Conservation (phyloP, 2,329 filamentous ascomycete genomes). For the Aspergillus arachidicola region DNA sequence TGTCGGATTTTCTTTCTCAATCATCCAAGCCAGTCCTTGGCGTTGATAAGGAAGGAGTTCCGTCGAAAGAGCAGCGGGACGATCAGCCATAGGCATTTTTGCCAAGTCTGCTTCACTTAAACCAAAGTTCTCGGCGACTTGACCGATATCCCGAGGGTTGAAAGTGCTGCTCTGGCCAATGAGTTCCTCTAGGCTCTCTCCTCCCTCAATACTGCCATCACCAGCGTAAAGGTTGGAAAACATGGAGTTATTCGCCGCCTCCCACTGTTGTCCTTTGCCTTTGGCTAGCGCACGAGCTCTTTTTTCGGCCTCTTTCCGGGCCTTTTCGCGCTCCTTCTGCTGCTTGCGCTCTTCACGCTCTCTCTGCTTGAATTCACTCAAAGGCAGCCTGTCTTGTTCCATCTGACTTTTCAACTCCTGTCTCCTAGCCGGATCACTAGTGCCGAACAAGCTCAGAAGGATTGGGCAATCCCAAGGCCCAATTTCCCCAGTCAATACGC, state of each 20-base stretch:
- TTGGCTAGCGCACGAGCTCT: constrained; percentile 29
- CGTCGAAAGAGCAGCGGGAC: constrained; percentile 67
- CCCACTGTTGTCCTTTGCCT: constrained; percentile 29
- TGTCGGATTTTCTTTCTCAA: constrained; percentile 70
- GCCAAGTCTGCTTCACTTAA: constrained; percentile 70
- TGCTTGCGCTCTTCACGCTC: constrained; percentile 51
- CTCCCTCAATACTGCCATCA: constrained; percentile 26
- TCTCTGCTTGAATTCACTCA: constrained; percentile 54
- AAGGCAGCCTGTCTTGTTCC: constrained; percentile 65
- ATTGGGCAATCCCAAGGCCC: constrained; percentile 72
- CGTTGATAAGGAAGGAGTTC: constrained; percentile 76
- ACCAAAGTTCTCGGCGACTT: constrained; percentile 70
- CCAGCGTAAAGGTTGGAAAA: constrained; percentile 42
- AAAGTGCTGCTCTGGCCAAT: constrained; percentile 68
- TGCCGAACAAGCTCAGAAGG: constrained; percentile 69
- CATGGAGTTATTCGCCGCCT: constrained; percentile 26
- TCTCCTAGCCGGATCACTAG: constrained; percentile 57
- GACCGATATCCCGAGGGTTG: constrained; percentile 65
- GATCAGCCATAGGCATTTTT: constrained; percentile 70
- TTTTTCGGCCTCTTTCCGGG: constrained; percentile 44
- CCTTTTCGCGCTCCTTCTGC: constrained; percentile 56
- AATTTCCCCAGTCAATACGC: constrained; percentile 67
- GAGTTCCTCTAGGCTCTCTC: constrained; percentile 62
- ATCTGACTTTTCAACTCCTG: constrained; percentile 62
- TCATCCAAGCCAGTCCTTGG: constrained; percentile 80